phyloP scores from a whole-genome alignment of 225 moss, liverwort and hornwort species.

The Lunularia cruciata region DNA sequence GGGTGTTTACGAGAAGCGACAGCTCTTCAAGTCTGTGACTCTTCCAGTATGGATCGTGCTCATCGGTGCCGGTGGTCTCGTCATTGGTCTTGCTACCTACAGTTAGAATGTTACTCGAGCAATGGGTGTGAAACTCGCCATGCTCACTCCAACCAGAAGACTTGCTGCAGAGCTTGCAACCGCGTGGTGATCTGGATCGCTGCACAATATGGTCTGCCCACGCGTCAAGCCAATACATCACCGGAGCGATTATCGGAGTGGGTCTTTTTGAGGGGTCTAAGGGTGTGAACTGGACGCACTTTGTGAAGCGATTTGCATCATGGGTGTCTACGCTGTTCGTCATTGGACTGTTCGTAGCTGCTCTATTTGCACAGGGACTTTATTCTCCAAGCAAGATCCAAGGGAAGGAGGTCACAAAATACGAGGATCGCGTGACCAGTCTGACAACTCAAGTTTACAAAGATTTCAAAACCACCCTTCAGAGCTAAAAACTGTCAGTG shows the following conservation, averaged over 20 bases:
- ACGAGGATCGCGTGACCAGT: slow-evolving; percentile 11
- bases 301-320: slow-evolving; percentile 40
- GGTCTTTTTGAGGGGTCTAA: slow-evolving; percentile 54
- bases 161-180: slow-evolving; percentile 75
- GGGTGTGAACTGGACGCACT: slow-evolving; percentile 61
- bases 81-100: slow-evolving; percentile 46
- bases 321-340: slow-evolving; percentile 52
- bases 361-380: slow-evolving; percentile 54
- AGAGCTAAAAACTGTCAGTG: background rate
- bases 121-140: slow-evolving; percentile 69
- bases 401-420: slow-evolving; percentile 9
- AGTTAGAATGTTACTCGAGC: slow-evolving; percentile 72
- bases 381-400: slow-evolving; percentile 49
- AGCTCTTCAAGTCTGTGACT: slow-evolving; percentile 38
- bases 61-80: slow-evolving; percentile 51
- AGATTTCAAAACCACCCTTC: slow-evolving; percentile 22
- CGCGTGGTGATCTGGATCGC: slow-evolving; percentile 66
- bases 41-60: slow-evolving; percentile 63
- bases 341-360: slow-evolving; percentile 48
- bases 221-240: slow-evolving; percentile 63
- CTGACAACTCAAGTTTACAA: slow-evolving; percentile 11
- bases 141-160: slow-evolving; percentile 66
- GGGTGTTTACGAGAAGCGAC: slow-evolving; percentile 53
- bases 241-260: slow-evolving; percentile 64
- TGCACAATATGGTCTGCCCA: slow-evolving; percentile 66